Evolutionary conservation across 192 early-diverging fungal species (phyloP).

Genomic region (Phlyctochytrium arcticum): DNA sequence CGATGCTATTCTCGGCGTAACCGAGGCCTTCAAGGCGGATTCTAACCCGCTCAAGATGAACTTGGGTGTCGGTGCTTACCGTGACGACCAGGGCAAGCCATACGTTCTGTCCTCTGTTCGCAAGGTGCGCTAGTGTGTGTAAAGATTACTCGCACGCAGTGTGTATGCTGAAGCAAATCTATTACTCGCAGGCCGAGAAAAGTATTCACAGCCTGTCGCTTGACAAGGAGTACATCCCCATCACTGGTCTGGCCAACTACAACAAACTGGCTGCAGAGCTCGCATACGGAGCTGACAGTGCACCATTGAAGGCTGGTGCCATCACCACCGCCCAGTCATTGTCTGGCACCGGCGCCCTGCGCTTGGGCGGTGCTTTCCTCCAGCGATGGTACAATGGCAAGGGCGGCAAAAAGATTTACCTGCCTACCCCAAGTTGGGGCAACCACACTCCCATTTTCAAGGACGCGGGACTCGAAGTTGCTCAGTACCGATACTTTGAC

Average conservation of each 20-base stretch:
- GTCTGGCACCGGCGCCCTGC: slow-evolving; percentile 95
- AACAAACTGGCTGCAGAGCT: slow-evolving; percentile 76
- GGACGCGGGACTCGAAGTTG: slow-evolving; percentile 83
- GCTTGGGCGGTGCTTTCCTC: slow-evolving; percentile 89
- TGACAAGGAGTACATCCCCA: slow-evolving; percentile 97
- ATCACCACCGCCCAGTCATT: slow-evolving; percentile 91
- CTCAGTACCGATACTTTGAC: slow-evolving; percentile 93
- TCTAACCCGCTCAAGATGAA: slow-evolving; percentile 92
- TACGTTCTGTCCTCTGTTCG: slow-evolving; percentile 85
- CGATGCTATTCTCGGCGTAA: slow-evolving; percentile 65
- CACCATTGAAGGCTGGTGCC: slow-evolving; percentile 61
- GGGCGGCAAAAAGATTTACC: slow-evolving; percentile 81
- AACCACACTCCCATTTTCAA: slow-evolving; percentile 95
- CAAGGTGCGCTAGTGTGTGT: slow-evolving; percentile 69
- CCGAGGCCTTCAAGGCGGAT: slow-evolving; percentile 94
- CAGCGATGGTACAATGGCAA: slow-evolving; percentile 64
- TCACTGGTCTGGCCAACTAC: slow-evolving; percentile 86
- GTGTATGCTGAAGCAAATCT: neutral
- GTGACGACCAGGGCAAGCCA: slow-evolving; percentile 85
- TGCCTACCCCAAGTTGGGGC: slow-evolving; percentile 92
- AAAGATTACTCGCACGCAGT: neutral
- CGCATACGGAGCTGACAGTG: slow-evolving; percentile 76
- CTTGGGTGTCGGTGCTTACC: slow-evolving; percentile 96
- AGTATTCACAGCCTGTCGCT: slow-evolving; percentile 59
- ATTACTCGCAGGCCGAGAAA: slow-evolving; percentile 67